Base-by-base conservation (phyloP, 2,329 filamentous ascomycete genomes). In the Escovopsis sp. region DNA sequence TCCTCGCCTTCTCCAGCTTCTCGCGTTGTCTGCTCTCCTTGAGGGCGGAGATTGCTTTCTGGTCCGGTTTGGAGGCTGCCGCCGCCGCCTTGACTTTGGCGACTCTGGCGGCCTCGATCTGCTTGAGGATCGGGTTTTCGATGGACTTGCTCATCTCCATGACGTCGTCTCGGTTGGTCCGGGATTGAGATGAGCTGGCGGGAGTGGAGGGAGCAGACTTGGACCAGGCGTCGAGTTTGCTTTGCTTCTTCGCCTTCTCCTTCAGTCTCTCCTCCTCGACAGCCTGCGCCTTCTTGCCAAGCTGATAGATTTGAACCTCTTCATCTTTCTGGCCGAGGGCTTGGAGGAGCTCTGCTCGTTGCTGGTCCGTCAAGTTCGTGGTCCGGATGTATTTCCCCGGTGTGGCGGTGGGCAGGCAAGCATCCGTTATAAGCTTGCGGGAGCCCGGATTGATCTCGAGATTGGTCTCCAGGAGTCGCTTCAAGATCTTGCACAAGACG, bases 401-500 rank as follows among this genome's bases (percentile, higher is more conserved):
- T 44, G 51, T 43, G 1, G 71, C 70, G 45, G 74, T 76, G 43
- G 61, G 58, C 11, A 83, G 67, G 45, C 84, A 76, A 32, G 79
- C 78, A 52, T 79, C 76, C 42, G 74, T 70, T 48, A 89, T 78
- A 49, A 74, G 76, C 29, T 66, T 63, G 25, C 74, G 65, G 2
- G 79, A 70, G 4, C 67, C 67, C 12, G 72, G 57, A 32, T 78
- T 74, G 27, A 94, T 73, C 41, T 79, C 76, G 50, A 94, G 77
- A 41, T 75, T 71, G 39, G 84, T 81, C 49, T 88, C 81, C 34
- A 79, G 77, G n/a, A 98, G 67, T 16, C 86, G 80, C 12, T 75
- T 74, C 31, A 98, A 71, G 44, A 98, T 79, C 57, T 94, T 94
- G 51, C 79, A 77, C 29, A 95, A 75, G 25, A 96, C 73, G 25